phyloP scores from a whole-genome alignment of 1,139 yeast species.

The Saccharomycopsis crataegensis region DNA sequence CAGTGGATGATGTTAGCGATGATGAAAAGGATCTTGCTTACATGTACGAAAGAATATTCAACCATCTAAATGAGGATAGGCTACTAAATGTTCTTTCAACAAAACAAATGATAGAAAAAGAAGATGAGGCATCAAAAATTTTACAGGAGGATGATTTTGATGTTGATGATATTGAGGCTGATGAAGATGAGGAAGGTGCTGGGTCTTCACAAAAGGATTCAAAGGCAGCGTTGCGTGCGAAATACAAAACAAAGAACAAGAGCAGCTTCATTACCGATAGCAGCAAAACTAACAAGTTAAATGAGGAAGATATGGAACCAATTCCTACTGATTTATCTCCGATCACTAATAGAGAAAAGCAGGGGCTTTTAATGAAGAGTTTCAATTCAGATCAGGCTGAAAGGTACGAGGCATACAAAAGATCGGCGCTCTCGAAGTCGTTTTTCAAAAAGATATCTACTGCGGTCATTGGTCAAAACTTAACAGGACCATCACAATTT shows the following conservation, averaged over 20 bases:
- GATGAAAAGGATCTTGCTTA: constrained; percentile 15
- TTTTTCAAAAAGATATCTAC: constrained; percentile 16
- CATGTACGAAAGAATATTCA: constrained; percentile 9
- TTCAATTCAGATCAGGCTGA: constrained; percentile 10
- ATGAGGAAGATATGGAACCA: constrained; percentile 13
- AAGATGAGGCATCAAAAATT: constrained; percentile 8
- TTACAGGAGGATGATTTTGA: constrained; percentile 4
- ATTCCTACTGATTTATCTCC: constrained; percentile 11
- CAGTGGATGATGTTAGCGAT: constrained; percentile 13
- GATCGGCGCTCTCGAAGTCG: constrained; percentile 13
- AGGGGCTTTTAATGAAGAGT: constrained; percentile 14
- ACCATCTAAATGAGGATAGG: constrained; percentile 2
- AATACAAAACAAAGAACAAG: not conserved
- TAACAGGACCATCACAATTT: constrained; percentile 12
- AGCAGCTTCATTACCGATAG: not conserved
- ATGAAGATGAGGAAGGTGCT: not conserved
- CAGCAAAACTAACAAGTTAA: not conserved
- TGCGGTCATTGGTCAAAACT: constrained; percentile 13
- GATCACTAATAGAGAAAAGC: constrained; percentile 16
- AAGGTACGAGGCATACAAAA: constrained; percentile 17
- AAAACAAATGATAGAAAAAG: constrained; percentile 12
- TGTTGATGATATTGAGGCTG: constrained; percentile 10
- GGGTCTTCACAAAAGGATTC: not conserved
- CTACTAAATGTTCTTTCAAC: constrained; percentile 1
- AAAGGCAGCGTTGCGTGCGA: not conserved